These are phyloP conservation scores for Beauveria asiatica DNA, from an alignment of 2,329 filamentous ascomycete species.

Conservation along the genomic window DNA sequence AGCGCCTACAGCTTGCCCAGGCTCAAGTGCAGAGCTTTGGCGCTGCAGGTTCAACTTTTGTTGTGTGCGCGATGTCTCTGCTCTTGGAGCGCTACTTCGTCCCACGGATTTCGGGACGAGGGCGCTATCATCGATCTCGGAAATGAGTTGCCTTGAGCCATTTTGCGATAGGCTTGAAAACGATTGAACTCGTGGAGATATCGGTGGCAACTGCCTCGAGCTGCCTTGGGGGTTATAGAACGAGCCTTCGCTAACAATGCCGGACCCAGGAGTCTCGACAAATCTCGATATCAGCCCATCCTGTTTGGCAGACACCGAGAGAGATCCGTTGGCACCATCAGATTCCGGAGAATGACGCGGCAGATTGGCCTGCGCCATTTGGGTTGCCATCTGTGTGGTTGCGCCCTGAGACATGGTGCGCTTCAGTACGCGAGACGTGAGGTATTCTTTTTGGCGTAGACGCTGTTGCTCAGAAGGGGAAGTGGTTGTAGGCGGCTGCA, in stretches of 20 bases:
- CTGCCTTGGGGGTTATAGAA: slow-evolving; percentile 35
- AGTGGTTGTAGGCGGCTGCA: slow-evolving; percentile 12
- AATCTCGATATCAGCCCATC: slow-evolving; percentile 52
- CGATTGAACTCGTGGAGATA: slow-evolving; percentile 33
- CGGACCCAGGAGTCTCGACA: slow-evolving; percentile 42
- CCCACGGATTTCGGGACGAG: slow-evolving; percentile 36
- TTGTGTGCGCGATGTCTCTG: slow-evolving; percentile 59
- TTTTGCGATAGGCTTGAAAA: slow-evolving; percentile 26
- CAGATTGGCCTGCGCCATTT: slow-evolving; percentile 35
- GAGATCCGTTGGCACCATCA: slow-evolving; percentile 18
- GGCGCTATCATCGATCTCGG: slow-evolving; percentile 31
- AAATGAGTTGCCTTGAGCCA: slow-evolving; percentile 17
- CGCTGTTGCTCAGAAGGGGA: slow-evolving; percentile 32
- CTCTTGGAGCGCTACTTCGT: slow-evolving; percentile 32
- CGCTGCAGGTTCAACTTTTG: slow-evolving; percentile 69
- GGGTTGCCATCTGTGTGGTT: slow-evolving; percentile 56
- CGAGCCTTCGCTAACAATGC: slow-evolving; percentile 41
- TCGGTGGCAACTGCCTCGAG: slow-evolving; percentile 24
- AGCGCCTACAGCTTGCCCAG: slow-evolving; percentile 36
- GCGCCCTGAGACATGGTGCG: slow-evolving; percentile 53
- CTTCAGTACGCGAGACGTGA: slow-evolving; percentile 59
- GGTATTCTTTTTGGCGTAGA: slow-evolving; percentile 51
- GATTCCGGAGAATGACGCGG: slow-evolving; percentile 28
- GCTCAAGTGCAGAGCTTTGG: slow-evolving; percentile 63
- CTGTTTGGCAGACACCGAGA: slow-evolving; percentile 25